Base-by-base conservation (phyloP, 257 asterid species). In the Mitragyna speciosa region DNA sequence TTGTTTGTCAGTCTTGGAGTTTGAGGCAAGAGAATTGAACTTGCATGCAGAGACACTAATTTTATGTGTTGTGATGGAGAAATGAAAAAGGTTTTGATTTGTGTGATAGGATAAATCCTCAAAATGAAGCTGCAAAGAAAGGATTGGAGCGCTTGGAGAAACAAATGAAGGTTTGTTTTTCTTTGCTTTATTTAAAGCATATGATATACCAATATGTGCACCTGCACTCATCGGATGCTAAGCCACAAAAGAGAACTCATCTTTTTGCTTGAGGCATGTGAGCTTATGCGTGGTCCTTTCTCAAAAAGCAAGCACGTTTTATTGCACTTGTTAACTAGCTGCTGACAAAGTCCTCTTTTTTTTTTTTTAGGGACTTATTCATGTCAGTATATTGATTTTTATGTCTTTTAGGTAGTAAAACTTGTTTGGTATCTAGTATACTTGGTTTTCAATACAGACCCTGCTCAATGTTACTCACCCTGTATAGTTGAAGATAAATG, bases 61-160 rank as follows among this genome's bases (percentile, higher is more conserved):
- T 14, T 15, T 58, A 15, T n/a, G 14, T 43, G 4, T 65, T 48
- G 22, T 63, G 8, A 14, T 41, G 43, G 74, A 71, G 67, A 63
- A n/a, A 33, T 56, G 56, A 17, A 72, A 39, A 68, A 5, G n/a
- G 9, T 67, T 68, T 61, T 67, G 33, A 31, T 71, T 64, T 72
- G 51, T 72, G 70, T 86, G 78, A 77, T 91, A 95, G 99, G 92
- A 93, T 93, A 84, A 95, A 95, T 87, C 88, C 92, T 70, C 91
- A 91, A 52, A 95, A 88, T 56, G 99, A 93, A 85, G 97, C 93
- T 75, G 97, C 99, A 2, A 92, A 88, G 79, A 92, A 88, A 78
- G 99, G 99, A 83, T 83, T 93, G 45, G 99, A 95, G 75, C 96
- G 99, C 73, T 86, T 95, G 88, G 99, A 95, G 92, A 95, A 95